A percentile compares a stretch with the other conserved stretches of the same genome.
Conservation (phyloP, 2,329 filamentous ascomycete genomes). For the Trichophyton rubrum region DNA sequence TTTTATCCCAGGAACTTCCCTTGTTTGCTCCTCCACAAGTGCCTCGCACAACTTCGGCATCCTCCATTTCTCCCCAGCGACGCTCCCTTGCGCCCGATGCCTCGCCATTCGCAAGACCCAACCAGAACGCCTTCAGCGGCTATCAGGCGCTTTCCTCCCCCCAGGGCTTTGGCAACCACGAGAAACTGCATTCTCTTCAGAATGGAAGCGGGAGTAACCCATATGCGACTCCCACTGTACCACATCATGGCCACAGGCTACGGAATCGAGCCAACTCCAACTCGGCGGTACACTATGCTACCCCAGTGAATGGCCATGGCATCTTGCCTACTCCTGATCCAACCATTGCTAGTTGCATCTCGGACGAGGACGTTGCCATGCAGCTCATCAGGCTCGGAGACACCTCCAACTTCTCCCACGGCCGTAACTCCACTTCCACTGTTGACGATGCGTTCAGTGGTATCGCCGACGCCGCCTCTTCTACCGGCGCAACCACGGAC, state of each 20-base stretch:
- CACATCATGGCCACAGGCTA: slow-evolving; percentile 50
- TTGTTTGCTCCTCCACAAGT: slow-evolving; percentile 91
- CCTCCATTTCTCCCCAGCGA: slow-evolving; percentile 86
- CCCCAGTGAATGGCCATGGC: slow-evolving; percentile 35
- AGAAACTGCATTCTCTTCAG: slow-evolving; percentile 27
- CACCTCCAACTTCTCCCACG: slow-evolving; percentile 84
- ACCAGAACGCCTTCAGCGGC: slow-evolving; percentile 69
- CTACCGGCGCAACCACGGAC: slow-evolving; percentile 72
- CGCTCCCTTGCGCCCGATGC: slow-evolving; percentile 60
- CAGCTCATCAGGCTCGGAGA: slow-evolving; percentile 94
- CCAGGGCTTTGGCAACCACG: slow-evolving; percentile 55
- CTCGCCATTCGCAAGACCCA: slow-evolving; percentile 62
- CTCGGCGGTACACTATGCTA: slow-evolving; percentile 29
- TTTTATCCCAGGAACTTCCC: slow-evolving; percentile 63
- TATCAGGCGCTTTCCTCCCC: slow-evolving; percentile 70
- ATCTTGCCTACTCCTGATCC: slow-evolving; percentile 88
- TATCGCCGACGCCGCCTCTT: slow-evolving; percentile 70
- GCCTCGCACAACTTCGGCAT: slow-evolving; percentile 86
- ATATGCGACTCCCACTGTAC: slow-evolving; percentile 49
- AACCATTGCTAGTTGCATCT: slow-evolving; percentile 94
- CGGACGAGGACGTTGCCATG: slow-evolving; percentile 93
- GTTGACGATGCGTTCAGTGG: slow-evolving; percentile 89
- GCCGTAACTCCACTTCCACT: slow-evolving; percentile 84
- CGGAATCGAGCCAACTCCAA: slow-evolving; percentile 51
- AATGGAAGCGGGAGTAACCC: slow-evolving; percentile 26